A percentile compares a stretch with the other conserved stretches of the same genome.
These are phyloP conservation scores for Pleurotus pulmonarius DNA, from an alignment of 768 basidiomycete genomes.

Conservation along the genomic window DNA sequence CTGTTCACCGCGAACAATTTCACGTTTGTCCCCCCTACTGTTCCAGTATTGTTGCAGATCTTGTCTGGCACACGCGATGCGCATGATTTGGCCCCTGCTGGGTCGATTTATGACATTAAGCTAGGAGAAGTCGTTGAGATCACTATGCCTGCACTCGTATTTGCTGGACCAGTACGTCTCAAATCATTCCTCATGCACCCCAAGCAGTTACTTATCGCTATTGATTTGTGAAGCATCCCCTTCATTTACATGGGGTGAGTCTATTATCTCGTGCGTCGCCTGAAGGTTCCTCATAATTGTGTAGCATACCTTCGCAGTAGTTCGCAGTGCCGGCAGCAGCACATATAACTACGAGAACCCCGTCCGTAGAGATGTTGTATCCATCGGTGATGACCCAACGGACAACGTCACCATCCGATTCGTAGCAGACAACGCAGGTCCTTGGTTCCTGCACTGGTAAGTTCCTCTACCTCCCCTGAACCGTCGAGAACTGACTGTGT, in stretches of 20 bases:
- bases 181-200: background rate
- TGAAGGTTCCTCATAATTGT: constrained; percentile 11
- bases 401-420: constrained; percentile 58
- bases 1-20: constrained; percentile 28
- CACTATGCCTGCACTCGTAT: background rate
- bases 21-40: constrained; percentile 25
- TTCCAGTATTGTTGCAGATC: constrained; percentile 42
- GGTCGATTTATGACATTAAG: constrained; percentile 2
- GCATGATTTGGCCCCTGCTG: constrained; percentile 14
- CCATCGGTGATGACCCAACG: constrained; percentile 15
- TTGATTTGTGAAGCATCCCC: constrained; percentile 30
- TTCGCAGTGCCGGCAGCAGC: constrained; percentile 35
- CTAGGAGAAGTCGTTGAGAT: constrained; percentile 1
- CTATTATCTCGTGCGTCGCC: background rate
- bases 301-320: constrained; percentile 36
- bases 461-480: constrained; percentile 6
- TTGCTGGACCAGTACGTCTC: background rate
- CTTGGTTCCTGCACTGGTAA: constrained; percentile 51
- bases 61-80: constrained; percentile 35
- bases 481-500: background rate
- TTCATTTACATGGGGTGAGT: constrained; percentile 46
- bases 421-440: constrained; percentile 64
- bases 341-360: constrained; percentile 50
- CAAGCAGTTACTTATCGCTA: background rate
- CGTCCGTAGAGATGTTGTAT: constrained; percentile 46